A percentile compares a stretch with the other conserved stretches of the same genome.
Evolutionary conservation across 768 basidiomycete species (phyloP).

Genomic region (Hericium coralloides): DNA sequence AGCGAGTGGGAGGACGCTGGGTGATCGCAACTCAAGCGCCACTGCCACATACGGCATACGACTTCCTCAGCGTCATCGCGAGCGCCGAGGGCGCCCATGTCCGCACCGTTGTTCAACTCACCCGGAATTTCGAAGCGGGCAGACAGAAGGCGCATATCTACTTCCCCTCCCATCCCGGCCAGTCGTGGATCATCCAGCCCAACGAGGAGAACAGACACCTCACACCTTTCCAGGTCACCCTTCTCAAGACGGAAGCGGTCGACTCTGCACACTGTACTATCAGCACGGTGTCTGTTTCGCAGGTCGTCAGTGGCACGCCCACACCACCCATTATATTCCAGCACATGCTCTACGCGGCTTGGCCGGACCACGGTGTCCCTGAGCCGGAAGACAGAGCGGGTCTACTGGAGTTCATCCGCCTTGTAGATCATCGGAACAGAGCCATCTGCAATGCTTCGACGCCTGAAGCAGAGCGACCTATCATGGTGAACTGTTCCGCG

Average conservation of each 20-base stretch:
- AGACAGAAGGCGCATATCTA: conserved; percentile 70
- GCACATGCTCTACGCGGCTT: conserved; percentile 65
- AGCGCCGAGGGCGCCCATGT: conserved; percentile 37
- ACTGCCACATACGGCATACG: conserved; percentile 54
- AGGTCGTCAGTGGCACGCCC: conserved; percentile 19
- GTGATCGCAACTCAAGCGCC: conserved; percentile 89
- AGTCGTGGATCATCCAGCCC: conserved; percentile 34
- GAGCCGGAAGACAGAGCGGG: conserved; percentile 46
- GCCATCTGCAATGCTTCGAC: conserved; percentile 4
- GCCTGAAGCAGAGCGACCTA: conserved; percentile 58
- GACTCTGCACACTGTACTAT: conserved; percentile 51
- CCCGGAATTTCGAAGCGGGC: conserved; percentile 60
- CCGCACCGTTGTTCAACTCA: conserved; percentile 77
- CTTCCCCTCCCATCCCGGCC: conserved; percentile 55
- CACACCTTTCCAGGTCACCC: conserved; percentile 46
- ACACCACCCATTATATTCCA: conserved; percentile 43
- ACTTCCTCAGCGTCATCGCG: conserved; percentile 63
- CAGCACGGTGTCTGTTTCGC: conserved; percentile 49
- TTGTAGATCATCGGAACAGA: conserved; percentile 58
- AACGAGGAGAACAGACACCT: conserved; percentile 28
- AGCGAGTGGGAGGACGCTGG: conserved; percentile 61
- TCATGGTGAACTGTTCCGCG: conserved; percentile 79
- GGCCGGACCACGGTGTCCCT: conserved; percentile 87
- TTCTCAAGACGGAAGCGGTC: conserved; percentile 37
- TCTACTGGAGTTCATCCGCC: conserved; percentile 49